Evolutionary conservation across 805 yeast species (phyloP).

Genomic region (Saccharomycopsis sp.): DNA sequence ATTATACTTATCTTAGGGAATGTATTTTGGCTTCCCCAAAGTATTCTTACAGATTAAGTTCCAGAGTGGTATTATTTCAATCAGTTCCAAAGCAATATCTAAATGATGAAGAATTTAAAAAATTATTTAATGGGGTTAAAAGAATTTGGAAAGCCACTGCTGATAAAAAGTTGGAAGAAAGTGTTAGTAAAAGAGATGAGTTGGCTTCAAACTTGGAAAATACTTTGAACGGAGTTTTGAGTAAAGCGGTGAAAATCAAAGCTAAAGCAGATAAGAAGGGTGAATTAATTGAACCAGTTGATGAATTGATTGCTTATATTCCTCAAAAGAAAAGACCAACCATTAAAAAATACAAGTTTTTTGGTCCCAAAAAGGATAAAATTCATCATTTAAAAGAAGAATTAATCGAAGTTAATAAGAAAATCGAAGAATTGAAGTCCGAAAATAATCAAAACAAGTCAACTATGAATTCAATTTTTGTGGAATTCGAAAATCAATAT

Average conservation of each 20-base stretch:
- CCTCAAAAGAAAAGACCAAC: constrained; percentile 63
- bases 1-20: constrained; percentile 64
- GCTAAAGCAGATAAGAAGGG: constrained; percentile 61
- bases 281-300: constrained; percentile 30
- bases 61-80: constrained; percentile 77
- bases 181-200: constrained; percentile 47
- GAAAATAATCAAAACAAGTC: constrained; percentile 29
- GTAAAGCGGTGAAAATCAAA: constrained; percentile 52
- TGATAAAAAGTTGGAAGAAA: constrained; percentile 38
- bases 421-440: constrained; percentile 45
- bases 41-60: constrained; percentile 62
- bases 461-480: constrained; percentile 74
- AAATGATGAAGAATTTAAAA: constrained; percentile 61
- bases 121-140: constrained; percentile 74
- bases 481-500: constrained; percentile 69
- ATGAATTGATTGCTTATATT: constrained; percentile 45
- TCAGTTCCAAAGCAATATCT: constrained; percentile 68
- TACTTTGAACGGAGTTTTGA: constrained; percentile 49
- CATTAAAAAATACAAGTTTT: constrained; percentile 30
- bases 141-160: constrained; percentile 70
- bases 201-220: constrained; percentile 56
- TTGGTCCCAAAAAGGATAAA: constrained; percentile 55
- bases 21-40: constrained; percentile 75
- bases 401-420: constrained; percentile 46
- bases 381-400: constrained; percentile 46